Percentiles rank a stretch among this genome's conserved stretches.
Conservation (phyloP, 257 asterid species). For the Jacaranda copaia region DNA sequence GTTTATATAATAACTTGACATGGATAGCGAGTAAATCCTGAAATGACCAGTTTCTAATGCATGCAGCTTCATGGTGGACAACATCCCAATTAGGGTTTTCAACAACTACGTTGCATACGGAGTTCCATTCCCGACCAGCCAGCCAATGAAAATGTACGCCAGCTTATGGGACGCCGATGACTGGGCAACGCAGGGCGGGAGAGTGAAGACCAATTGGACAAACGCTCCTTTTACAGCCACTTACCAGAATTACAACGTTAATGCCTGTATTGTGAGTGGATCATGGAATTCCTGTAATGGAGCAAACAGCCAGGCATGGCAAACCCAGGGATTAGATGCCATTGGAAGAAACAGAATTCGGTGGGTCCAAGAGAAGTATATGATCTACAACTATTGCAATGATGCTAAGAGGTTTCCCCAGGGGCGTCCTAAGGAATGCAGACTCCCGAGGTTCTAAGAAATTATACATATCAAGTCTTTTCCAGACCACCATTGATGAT, state of each 20-base stretch:
- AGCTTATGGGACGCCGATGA: conserved; percentile 27
- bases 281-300: conserved; percentile 40
- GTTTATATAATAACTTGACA: too few relatives aligned
- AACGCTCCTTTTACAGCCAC: conserved; percentile 61
- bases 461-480: too few relatives aligned
- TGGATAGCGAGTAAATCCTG: too few relatives aligned
- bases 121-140: too few relatives aligned
- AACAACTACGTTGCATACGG: too few relatives aligned
- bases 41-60: too few relatives aligned
- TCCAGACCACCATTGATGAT: too few relatives aligned
- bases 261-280: conserved; percentile 38
- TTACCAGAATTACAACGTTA: conserved; percentile 47
- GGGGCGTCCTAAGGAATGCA: conserved; percentile 57
- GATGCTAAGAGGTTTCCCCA: conserved; percentile 49
- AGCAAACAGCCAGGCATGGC: conserved; percentile 49
- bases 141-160: too few relatives aligned
- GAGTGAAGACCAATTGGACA: conserved; percentile 68
- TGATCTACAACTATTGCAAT: conserved; percentile 57
- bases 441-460: conserved; percentile 43
- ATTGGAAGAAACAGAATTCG: conserved; percentile 45
- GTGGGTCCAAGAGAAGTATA: conserved; percentile 46
- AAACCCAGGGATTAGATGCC: conserved; percentile 53
- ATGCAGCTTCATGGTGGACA: too few relatives aligned
- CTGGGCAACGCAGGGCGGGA: conserved; percentile 83
- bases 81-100: too few relatives aligned